Evolutionary conservation across 1,284 basidiomycete genomes (phyloP), one percentile per base, ranked within the genome.

Genomic region (Coriolopsis trogii): DNA sequence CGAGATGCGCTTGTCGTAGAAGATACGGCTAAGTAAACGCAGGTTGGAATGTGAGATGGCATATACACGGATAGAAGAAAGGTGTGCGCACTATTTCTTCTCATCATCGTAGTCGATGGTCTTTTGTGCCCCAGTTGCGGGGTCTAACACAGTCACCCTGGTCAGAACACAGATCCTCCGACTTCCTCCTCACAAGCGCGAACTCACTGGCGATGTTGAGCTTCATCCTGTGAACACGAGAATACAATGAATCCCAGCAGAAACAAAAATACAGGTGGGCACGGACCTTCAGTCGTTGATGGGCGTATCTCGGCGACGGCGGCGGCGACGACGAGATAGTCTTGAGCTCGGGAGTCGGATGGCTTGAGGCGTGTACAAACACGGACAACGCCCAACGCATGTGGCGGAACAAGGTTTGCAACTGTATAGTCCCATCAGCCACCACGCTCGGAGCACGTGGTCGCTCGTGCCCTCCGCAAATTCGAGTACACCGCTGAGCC

Each of bases 71-170:
- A 29, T 4, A 31, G 31, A 41, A 10, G 49, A 18, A 20, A 21
- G 23, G 5, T 15, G 20, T 29, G 30, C 90, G 72, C 73, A 93
- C 89, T 79, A 89, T 79, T 86, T 83, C 72, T 84, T 89, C 79
- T 97, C 94, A 74, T 97, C 93, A 68, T 98, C 93, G 73, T 95
- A 74, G 73, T 95, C 93, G 80, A 97, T 78, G 70, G 88, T 85
- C 84, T 98, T 99, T 89, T 98, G 96, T 69, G 90, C 89, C 74
- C 95, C 95, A 61, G 95, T 98, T 66, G 93, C 93, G 74, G 91
- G 90, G 82, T 93, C 88, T 90, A 67, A 42, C 41, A 49, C 49
- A 25, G 52, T 34, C 51, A 37, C 40, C 40, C 42, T 46, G 13
- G 58, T 56, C 49, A 60, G 47, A 61, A 48, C 50, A 53, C 41